phyloP scores from a whole-genome alignment of 208 protist genomes.

The Wallacemonas sp. region DNA sequence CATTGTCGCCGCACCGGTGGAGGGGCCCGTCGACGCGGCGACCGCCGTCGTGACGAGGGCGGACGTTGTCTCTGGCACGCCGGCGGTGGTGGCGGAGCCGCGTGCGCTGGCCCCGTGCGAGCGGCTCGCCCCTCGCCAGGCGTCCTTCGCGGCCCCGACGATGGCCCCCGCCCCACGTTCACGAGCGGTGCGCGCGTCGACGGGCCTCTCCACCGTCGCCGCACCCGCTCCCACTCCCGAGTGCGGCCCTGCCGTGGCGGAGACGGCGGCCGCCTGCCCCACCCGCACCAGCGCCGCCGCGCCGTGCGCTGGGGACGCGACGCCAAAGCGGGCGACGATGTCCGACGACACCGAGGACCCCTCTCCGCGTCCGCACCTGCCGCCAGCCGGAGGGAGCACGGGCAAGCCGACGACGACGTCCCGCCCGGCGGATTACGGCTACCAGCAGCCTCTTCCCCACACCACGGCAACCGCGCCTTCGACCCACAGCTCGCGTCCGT shows the following conservation, averaged over 20 bases:
- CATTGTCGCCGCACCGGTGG: not conserved
- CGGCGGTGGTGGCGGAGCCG: no score
- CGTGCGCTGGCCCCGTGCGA: no score
- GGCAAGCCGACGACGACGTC: not conserved
- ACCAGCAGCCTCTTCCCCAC: not conserved
- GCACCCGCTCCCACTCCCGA: no score
- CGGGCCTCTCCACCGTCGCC: no score
- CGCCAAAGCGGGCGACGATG: not conserved
- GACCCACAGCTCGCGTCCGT: conserved; percentile 13
- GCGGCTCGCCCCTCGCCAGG: no score
- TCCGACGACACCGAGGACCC: conserved; percentile 3
- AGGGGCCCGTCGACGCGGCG: not conserved
- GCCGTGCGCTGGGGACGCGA: not conserved
- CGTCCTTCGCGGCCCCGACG: no score
- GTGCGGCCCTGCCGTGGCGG: not conserved
- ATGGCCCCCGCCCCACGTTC: not conserved
- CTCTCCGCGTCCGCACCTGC: conserved; percentile 9
- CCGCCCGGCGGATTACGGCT: not conserved
- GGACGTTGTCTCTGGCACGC: no score
- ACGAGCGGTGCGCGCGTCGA: not conserved
- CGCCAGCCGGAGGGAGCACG: not conserved
- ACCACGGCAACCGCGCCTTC: not conserved
- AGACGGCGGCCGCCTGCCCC: not conserved
- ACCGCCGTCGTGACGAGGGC: no score
- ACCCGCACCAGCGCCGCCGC: not conserved